phyloP scores from a whole-genome alignment of 2,329 filamentous ascomycete species.

The Hypomyces perniciosus region DNA sequence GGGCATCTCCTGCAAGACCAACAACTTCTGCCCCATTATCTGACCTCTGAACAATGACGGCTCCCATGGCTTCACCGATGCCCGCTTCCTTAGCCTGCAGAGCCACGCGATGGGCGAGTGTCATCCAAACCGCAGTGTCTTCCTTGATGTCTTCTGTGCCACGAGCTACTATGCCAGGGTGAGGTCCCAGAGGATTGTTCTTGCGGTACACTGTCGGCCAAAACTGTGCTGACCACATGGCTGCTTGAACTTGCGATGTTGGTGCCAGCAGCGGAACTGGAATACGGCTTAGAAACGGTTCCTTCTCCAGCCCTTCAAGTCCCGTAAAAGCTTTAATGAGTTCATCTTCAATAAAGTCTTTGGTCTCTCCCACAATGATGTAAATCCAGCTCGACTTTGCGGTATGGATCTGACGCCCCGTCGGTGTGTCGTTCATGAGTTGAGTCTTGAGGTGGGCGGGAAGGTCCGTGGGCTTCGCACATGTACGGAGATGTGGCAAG shows the following conservation, averaged over 20 bases:
- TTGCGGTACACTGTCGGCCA: slow-evolving; percentile 85
- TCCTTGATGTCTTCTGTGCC: slow-evolving; percentile 62
- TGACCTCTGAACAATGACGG: slow-evolving; percentile 65
- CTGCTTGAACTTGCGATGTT: slow-evolving; percentile 68
- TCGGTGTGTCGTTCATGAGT: slow-evolving; percentile 52
- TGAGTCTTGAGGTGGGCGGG: slow-evolving; percentile 58
- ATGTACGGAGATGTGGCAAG: slow-evolving; percentile 67
- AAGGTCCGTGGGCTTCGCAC: slow-evolving; percentile 65
- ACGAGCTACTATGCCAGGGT: slow-evolving; percentile 66
- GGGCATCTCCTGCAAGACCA: slow-evolving; percentile 69
- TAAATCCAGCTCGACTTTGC: slow-evolving; percentile 57
- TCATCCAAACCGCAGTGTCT: slow-evolving; percentile 61
- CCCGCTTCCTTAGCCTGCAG: slow-evolving; percentile 50
- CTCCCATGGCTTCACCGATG: slow-evolving; percentile 64
- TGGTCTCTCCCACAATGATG: slow-evolving; percentile 48
- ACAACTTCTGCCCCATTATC: slow-evolving; percentile 52
- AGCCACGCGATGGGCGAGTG: slow-evolving; percentile 59
- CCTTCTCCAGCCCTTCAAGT: slow-evolving; percentile 46
- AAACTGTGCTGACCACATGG: slow-evolving; percentile 66
- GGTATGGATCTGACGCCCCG: slow-evolving; percentile 51
- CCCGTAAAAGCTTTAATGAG: slow-evolving; percentile 42
- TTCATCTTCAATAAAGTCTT: slow-evolving; percentile 47
- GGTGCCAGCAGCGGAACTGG: slow-evolving; percentile 68
- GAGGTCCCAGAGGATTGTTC: slow-evolving; percentile 79
- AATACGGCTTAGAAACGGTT: slow-evolving; percentile 55